Percentiles rank a stretch among this genome's conserved stretches.
phyloP scores from a whole-genome alignment of 1,284 basidiomycete species.

The Ustilago vetiveriae region DNA sequence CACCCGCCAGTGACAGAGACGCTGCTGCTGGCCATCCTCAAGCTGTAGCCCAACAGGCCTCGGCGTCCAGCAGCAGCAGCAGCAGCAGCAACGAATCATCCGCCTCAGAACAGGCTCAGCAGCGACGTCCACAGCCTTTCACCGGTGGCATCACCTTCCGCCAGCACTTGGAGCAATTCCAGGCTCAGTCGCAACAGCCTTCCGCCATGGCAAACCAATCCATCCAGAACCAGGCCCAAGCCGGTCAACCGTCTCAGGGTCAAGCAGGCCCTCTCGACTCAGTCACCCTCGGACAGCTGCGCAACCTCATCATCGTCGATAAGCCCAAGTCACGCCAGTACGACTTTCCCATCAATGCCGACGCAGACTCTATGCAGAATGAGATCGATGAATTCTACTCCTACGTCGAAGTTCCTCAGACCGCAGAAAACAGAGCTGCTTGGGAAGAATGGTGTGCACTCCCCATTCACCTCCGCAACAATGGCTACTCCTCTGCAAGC shows the following conservation, averaged over 20 bases:
- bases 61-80: background rate
- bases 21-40: background rate
- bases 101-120: constrained; percentile 3
- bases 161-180: constrained; percentile 34
- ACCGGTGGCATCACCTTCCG: constrained; percentile 24
- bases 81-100: constrained; percentile 2
- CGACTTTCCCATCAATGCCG: constrained; percentile 68
- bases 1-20: too few relatives aligned
- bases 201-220: constrained; percentile 16
- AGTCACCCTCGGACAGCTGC: constrained; percentile 53
- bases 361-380: constrained; percentile 92
- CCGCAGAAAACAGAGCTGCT: constrained; percentile 84
- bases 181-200: constrained; percentile 19
- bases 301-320: constrained; percentile 44
- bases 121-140: constrained; percentile 14
- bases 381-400: constrained; percentile 99
- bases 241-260: constrained; percentile 12
- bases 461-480: constrained; percentile 29
- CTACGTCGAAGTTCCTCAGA: constrained; percentile 92
- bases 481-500: constrained; percentile 18
- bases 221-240: constrained; percentile 22
- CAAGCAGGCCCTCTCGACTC: constrained; percentile 49
- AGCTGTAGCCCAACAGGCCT: background rate
- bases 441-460: constrained; percentile 75
- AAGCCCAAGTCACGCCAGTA: constrained; percentile 52